These are phyloP conservation scores for Ceratobasidium sp. DNA, from an alignment of 1,284 basidiomycete species.

Conservation along the genomic window DNA sequence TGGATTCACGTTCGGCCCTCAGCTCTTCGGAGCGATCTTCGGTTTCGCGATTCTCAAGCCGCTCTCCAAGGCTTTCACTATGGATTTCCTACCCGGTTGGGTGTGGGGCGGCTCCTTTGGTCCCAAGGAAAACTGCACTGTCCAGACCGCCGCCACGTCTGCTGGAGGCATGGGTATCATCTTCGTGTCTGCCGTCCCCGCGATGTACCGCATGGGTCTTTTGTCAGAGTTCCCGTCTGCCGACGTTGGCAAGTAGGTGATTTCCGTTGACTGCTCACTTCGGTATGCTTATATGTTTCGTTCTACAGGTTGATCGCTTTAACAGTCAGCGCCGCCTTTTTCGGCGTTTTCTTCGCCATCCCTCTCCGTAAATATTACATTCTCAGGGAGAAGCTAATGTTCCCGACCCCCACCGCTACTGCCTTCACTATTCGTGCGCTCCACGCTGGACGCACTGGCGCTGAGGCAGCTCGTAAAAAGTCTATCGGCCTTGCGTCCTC, in stretches of 20 bases:
- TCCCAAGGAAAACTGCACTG: slow-evolving; percentile 76
- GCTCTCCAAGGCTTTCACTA: slow-evolving; percentile 61
- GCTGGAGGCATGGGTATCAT: slow-evolving; percentile 69
- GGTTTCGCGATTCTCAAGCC: slow-evolving; percentile 76
- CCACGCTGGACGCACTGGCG: slow-evolving; percentile 67
- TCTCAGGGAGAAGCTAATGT: slow-evolving; percentile 75
- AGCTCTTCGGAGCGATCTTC: slow-evolving; percentile 74
- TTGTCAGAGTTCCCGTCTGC: slow-evolving; percentile 63
- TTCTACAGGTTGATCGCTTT: slow-evolving; percentile 66
- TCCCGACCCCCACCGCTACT: slow-evolving; percentile 78
- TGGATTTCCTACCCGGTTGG: slow-evolving; percentile 59
- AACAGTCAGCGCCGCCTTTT: slow-evolving; percentile 71
- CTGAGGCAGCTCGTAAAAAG: slow-evolving; percentile 70
- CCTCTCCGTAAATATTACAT: slow-evolving; percentile 76
- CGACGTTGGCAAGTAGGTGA: slow-evolving; percentile 61
- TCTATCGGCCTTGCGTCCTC: slow-evolving; percentile 66
- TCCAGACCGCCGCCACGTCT: slow-evolving; percentile 62
- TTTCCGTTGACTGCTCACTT: background rate
- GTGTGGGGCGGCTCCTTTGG: slow-evolving; percentile 72
- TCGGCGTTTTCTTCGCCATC: slow-evolving; percentile 75
- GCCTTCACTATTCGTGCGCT: slow-evolving; percentile 76
- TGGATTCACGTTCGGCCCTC: slow-evolving; percentile 72
- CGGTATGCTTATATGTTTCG: background rate
- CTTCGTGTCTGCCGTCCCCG: slow-evolving; percentile 74
- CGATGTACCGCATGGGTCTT: slow-evolving; percentile 72